These are phyloP conservation scores for Bipolaris oryzae DNA, from an alignment of 2,329 filamentous ascomycete genomes.

Conservation along the genomic window DNA sequence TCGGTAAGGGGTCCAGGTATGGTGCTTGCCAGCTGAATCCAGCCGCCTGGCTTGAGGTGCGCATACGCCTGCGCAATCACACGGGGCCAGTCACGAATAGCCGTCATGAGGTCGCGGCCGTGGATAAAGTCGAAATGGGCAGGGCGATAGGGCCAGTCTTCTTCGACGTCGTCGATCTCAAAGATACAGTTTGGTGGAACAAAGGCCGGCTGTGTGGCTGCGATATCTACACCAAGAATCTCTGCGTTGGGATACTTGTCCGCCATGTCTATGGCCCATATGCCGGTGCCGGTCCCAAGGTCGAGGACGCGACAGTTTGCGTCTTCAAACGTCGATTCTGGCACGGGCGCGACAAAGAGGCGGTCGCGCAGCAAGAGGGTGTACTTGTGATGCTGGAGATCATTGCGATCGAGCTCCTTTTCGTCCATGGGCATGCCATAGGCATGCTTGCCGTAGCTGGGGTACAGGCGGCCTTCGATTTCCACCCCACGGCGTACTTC, in stretches of 20 bases:
- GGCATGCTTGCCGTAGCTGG: constrained; percentile 28
- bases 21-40: constrained; percentile 40
- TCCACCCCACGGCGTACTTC: constrained; percentile 29
- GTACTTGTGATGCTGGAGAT: constrained; percentile 35
- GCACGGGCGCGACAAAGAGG: constrained; percentile 24
- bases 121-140: constrained; percentile 42
- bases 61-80: constrained; percentile 35
- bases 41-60: constrained; percentile 29
- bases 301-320: constrained; percentile 23
- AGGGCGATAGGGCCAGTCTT: constrained; percentile 45
- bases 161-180: constrained; percentile 49
- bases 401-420: constrained; percentile 31
- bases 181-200: constrained; percentile 48
- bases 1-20: constrained; percentile 26
- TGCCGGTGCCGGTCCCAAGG: constrained; percentile 30
- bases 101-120: constrained; percentile 38
- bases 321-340: constrained; percentile 14
- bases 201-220: constrained; percentile 48
- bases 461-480: constrained; percentile 28
- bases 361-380: constrained; percentile 24
- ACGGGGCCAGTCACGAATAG: constrained; percentile 39
- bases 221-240: constrained; percentile 43
- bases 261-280: constrained; percentile 35
- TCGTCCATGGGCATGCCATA: constrained; percentile 39
- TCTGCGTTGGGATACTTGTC: constrained; percentile 26